Conservation (phyloP, 441 rosid species). For the Manihot esculenta region DNA sequence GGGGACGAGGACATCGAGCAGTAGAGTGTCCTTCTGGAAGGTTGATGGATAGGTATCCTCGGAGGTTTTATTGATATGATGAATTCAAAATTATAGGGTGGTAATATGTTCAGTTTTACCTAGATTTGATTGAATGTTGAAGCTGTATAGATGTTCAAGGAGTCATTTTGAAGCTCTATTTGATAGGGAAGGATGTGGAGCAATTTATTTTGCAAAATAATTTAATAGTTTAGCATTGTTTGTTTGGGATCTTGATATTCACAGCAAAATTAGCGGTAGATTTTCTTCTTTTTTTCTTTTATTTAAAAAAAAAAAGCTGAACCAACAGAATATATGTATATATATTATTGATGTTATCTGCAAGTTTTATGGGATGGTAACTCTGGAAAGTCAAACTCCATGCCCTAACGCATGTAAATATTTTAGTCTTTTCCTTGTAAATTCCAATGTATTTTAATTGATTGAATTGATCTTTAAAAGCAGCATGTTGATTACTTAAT, state of each 20-base stretch:
- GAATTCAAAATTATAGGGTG: neutral
- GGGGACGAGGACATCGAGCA: slow-evolving; percentile 70
- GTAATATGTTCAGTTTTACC: neutral
- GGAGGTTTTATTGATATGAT: slow-evolving; percentile 45
- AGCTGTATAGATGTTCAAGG: slow-evolving; percentile 7
- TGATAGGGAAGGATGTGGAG: slow-evolving; percentile 14
- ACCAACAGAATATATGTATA: no score
- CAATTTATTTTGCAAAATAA: slow-evolving; percentile 8
- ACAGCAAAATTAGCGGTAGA: no score
- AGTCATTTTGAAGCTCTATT: slow-evolving; percentile 19
- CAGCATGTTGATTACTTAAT: no score
- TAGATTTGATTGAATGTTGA: slow-evolving; percentile 12
- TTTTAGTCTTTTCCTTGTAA: no score
- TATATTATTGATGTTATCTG: no score
- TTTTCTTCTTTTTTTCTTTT: no score
- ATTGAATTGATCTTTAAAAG: no score
- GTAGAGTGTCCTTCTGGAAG: slow-evolving; percentile 73
- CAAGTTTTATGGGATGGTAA: no score
- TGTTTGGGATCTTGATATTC: slow-evolving; percentile 4
- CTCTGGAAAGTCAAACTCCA: no score
- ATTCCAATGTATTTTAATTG: no score
- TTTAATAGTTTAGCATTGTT: neutral
- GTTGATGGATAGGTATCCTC: slow-evolving; percentile 56
- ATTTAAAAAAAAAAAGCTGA: no score
- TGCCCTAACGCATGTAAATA: no score